These are phyloP conservation scores for Haemoproteus tartakovskyi DNA, from an alignment of 169 alveolate genomes.

Conservation along the genomic window DNA sequence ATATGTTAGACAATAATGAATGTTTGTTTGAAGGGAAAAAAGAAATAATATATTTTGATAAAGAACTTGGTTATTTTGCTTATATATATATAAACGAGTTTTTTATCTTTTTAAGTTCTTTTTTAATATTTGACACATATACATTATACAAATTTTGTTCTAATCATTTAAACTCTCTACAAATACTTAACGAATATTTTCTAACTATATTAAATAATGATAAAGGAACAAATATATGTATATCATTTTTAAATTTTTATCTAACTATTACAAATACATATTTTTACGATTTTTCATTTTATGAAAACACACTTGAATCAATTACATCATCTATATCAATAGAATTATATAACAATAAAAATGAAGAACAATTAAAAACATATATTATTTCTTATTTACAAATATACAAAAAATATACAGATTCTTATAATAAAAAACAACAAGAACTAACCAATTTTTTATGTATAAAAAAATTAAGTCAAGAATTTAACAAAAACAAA, in stretches of 20 bases:
- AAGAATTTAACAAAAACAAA: conserved; percentile 22
- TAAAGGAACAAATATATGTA: conserved; percentile 23
- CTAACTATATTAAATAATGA: conserved; percentile 4
- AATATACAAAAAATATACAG: background rate
- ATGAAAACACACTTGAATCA: conserved; percentile 4
- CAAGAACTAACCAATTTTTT: conserved; percentile 10
- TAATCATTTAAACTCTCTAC: conserved; percentile 12
- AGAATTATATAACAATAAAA: background rate
- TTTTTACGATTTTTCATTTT: conserved; percentile 50
- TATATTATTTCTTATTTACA: background rate
- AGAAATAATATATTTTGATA: conserved; percentile 1
- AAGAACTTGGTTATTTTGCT: conserved; percentile 41
- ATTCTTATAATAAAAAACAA: background rate
- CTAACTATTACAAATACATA: conserved; percentile 17
- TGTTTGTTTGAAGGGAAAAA: conserved; percentile 1
- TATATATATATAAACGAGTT: conserved; percentile 38
- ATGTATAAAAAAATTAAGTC: conserved; percentile 33
- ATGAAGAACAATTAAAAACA: background rate
- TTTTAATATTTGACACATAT: conserved; percentile 19
- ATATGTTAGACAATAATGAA: no score
- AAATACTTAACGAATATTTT: conserved; percentile 17
- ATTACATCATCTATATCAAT: no score
- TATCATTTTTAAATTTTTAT: conserved; percentile 29
- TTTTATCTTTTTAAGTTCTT: conserved; percentile 28
- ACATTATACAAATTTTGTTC: conserved; percentile 45